Evolutionary conservation across 2,329 filamentous ascomycete species (phyloP), one percentile per base, ranked within the genome.

Genomic region (Eutypella sp.): DNA sequence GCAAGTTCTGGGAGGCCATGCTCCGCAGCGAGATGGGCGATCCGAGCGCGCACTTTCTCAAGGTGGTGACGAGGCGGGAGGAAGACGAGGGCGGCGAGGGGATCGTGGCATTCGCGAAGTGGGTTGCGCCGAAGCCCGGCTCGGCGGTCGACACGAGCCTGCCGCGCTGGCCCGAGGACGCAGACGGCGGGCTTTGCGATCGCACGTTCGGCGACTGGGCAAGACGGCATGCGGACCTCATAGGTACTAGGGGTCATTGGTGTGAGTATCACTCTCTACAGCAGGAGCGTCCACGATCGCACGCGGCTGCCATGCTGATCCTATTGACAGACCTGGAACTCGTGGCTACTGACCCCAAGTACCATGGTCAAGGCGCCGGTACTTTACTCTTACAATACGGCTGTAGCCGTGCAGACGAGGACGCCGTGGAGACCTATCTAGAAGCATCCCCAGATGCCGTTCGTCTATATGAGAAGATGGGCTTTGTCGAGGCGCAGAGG

Each of bases 131-230:
- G 13, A 41, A 41, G 9, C 16, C 40, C 6, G 23, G 19, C 7
- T 5, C 20, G 6, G 23, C 5, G 19, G 23, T 16, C 15, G 11
- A 41, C 19, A 29, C 25, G 40, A 27, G 3, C n/a, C 40, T 41
- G 16, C 40, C 40, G 24, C n/a, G 9, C 24, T 41, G 40, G 40
- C 40, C 22, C 7, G 40, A 25, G 10, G 23, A 29, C 5, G 23
- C 40, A n/a, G 40, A 41, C 23, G 22, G 23, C n/a, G 24, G 6
- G 13, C 40, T 41, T 15, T 41, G 40, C 40, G 23, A 41, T 15
- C n/a, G 15, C 3, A 41, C 40, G 40, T 29, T 41, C 20, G 40
- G 40, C 9, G 40, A 41, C n/a, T 41, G 40, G 40, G 40, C 23
- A 25, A 16, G 40, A 25, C 13, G n/a, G 23, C 40, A 41, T 18